Evolutionary conservation across 2,329 filamentous ascomycete species (phyloP), one percentile per base, ranked within the genome.

Genomic region (Trichoderma brevicompactum): DNA sequence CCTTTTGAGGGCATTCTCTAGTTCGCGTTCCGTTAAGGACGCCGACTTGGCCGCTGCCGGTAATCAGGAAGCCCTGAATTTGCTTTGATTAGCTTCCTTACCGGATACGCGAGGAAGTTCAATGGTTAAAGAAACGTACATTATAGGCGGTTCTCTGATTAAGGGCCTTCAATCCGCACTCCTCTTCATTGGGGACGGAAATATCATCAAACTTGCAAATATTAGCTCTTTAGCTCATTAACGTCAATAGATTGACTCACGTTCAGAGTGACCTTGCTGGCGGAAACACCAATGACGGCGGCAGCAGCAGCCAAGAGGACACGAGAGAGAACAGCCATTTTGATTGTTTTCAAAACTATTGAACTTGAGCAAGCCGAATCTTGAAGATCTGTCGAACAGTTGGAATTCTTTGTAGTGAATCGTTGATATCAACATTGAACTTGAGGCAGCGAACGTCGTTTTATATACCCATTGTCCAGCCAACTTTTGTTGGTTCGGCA

Each of bases 271-370:
- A 59, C 55, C 3, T 40, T 59, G 9, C 15, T 17, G 15, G 55
- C 55, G 46, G 55, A 59, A 59, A 46, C 55, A 23, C 55, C 41
- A 7, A 59, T 13, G 2, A 40, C 55, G 8, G 55, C 41, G 5
- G 44, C 38, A 23, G 49, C 49, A n/a, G 38, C 41, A 23, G 41
- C 40, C 23, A 59, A 32, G 23, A 59, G 41, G n/a, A 41, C 23
- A 36, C 55, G 55, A 36, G 55, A 46, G 9, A 59, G 55, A 41
- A 59, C 34, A 46, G 55, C 40, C 55, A 59, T 59, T 17, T 23
- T 46, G 55, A 13, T 4, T 38, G 36, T 38, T 28, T 28, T 28
- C 23, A 28, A 28, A 28, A 5, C 23, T 28, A 28, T 28, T 28
- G 23, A 28, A 5, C 23, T 28, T 28, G 23, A 28, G 23, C 23